Base-by-base conservation (phyloP, 192 early-diverging fungal species). In the Backusella sp. region DNA sequence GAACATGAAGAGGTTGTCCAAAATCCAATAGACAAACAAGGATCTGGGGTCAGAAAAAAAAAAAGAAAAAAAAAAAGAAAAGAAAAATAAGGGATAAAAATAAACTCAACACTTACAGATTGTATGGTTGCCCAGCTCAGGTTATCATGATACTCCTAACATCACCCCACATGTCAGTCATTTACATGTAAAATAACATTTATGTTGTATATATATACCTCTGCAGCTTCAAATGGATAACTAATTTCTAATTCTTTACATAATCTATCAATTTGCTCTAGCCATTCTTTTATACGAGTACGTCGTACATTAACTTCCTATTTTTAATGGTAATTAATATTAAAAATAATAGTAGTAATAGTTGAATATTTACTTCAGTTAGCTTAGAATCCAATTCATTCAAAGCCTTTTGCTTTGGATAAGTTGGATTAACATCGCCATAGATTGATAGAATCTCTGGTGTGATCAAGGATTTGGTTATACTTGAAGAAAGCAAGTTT, bases 91-190 rank as follows among this genome's bases (percentile, higher is more conserved):
- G 26, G 14, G 23, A 35, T 21, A 35, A 42, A 14, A 41, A 52
- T 28, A 17, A 37, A 19, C 44, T 42, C 32, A 26, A 62, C 71
- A 76, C 72, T 76, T 73, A 79, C 81, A 19, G 42, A 46, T 68
- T 83, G 74, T 11, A 83, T 68, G 8, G 75, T 79, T 11, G 72
- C 82, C 82, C 82, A 76, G 42, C 66, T 73, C 28, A 83, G 53
- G 59, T 79, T 52, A 42, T 73, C 21, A 32, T 37, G 42, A 66
- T 69, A 70, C 49, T 74, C 37, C 35, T 66, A 66, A 35, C 30
- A 36, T 30, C 23, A 21, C 41, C 26, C 17, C 15, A 30, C 17
- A 36, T 9, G 41, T 71, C 21, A 59, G 37, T 35, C 35, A 15
- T 34, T 66, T 39, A 23, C 15, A 35, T 49, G 46, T 53, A n/a